A percentile compares a stretch with the other conserved stretches of the same genome.
Evolutionary conservation across 2,329 filamentous ascomycete species (phyloP).

Genomic region (Stylonectria norvegica): DNA sequence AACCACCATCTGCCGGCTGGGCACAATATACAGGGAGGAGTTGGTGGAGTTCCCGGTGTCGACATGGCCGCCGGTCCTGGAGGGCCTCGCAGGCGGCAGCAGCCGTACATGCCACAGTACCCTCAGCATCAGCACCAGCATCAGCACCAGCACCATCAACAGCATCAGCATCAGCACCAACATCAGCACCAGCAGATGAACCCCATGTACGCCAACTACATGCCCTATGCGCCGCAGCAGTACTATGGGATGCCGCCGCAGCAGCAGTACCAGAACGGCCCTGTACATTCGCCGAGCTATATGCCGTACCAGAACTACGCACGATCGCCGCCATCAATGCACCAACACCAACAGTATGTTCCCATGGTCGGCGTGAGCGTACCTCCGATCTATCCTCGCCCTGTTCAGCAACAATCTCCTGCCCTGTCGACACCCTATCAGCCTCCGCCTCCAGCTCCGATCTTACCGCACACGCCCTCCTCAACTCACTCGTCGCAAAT

Average conservation of each 20-base stretch:
- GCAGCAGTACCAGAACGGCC: constrained; percentile 37
- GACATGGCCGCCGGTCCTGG: constrained; percentile 35
- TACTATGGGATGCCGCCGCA: constrained; percentile 57
- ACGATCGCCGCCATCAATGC: constrained; percentile 51
- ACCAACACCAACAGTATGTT: constrained; percentile 52
- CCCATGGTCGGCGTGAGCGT: constrained; percentile 48
- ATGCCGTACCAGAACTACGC: constrained; percentile 49
- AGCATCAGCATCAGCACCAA: no score
- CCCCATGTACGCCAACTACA: constrained; percentile 51
- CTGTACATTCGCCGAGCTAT: constrained; percentile 45
- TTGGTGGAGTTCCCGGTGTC: constrained; percentile 32
- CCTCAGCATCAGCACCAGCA: constrained; percentile 42
- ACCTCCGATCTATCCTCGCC: constrained; percentile 46
- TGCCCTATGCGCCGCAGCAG: constrained; percentile 45
- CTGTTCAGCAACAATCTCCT: constrained; percentile 51
- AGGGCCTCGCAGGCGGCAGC: constrained; percentile 38
- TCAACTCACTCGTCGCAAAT: constrained; percentile 48
- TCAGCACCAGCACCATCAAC: no score
- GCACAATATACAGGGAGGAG: constrained; percentile 56
- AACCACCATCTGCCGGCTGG: constrained; percentile 73
- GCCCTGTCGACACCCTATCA: constrained; percentile 56
- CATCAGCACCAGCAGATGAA: constrained; percentile 42
- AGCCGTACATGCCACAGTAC: constrained; percentile 38
- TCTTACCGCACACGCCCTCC: constrained; percentile 49
- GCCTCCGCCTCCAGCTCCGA: constrained; percentile 45